phyloP scores from a whole-genome alignment of 73 alveolate species.

The Vitrella brassicaformis region DNA sequence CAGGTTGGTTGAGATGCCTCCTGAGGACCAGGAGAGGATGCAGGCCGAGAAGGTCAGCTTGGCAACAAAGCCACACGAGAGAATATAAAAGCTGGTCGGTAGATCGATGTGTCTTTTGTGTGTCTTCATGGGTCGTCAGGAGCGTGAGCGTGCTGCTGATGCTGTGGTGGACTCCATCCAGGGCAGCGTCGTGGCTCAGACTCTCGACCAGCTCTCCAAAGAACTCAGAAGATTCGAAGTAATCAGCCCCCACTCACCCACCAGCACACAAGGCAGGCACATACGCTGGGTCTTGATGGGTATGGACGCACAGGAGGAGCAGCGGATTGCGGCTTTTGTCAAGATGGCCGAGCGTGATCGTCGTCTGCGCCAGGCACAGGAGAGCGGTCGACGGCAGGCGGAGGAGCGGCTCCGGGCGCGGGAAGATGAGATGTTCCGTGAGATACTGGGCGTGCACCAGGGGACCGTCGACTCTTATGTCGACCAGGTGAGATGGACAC shows the following conservation, averaged over 20 bases:
- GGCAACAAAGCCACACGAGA: not conserved
- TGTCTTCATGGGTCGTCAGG: not conserved
- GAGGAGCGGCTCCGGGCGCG: slow-evolving; percentile 75
- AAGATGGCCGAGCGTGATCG: slow-evolving; percentile 86
- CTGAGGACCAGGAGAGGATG: slow-evolving; percentile 53
- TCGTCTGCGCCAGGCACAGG: slow-evolving; percentile 85
- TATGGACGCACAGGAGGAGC: slow-evolving; percentile 57
- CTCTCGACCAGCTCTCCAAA: slow-evolving; percentile 74
- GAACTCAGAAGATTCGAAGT: slow-evolving; percentile 56
- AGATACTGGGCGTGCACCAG: slow-evolving; percentile 80
- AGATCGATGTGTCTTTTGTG: not conserved
- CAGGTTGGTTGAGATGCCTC: not conserved
- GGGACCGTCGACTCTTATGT: slow-evolving; percentile 80
- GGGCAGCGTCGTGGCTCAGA: slow-evolving; percentile 74
- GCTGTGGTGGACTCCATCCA: slow-evolving; percentile 76
- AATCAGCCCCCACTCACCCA: not conserved
- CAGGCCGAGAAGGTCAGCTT: slow-evolving; percentile 43
- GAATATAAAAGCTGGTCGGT: not conserved
- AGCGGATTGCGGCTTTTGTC: slow-evolving; percentile 83
- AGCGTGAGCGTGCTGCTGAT: slow-evolving; percentile 65
- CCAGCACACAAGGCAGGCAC: not conserved
- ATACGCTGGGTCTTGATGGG: not conserved
- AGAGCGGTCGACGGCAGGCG: slow-evolving; percentile 88
- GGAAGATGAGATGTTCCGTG: slow-evolving; percentile 78
- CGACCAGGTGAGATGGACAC: slow-evolving; percentile 32